A percentile compares a stretch with the other conserved stretches of the same genome.
phyloP scores from a whole-genome alignment of 768 basidiomycete species.

The Coprinopsis marcescibilis region DNA sequence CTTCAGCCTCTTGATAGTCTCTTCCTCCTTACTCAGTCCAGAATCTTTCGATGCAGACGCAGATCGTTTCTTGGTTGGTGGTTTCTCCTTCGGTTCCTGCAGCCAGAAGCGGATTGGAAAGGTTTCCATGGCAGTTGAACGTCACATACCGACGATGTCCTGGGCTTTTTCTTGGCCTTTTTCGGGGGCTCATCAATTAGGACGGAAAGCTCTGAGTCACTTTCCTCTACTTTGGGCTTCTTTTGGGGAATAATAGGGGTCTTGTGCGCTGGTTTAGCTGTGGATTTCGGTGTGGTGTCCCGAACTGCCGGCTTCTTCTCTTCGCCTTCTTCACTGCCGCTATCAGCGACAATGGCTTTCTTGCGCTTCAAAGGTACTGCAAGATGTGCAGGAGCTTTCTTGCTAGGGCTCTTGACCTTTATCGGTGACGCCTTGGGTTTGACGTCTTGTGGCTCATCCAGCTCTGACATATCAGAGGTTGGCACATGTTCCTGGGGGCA shows the following conservation, averaged over 20 bases:
- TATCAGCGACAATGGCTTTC: not conserved
- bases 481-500: conserved; percentile 22
- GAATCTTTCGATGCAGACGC: conserved; percentile 20
- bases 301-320: not conserved
- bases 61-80: conserved; percentile 24
- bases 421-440: not conserved
- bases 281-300: not conserved
- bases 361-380: not conserved
- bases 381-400: no score
- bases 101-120: not conserved
- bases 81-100: conserved; percentile 16
- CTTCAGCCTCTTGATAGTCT: conserved; percentile 70
- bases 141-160: not conserved
- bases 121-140: not conserved
- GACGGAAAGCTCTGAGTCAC: conserved; percentile 57
- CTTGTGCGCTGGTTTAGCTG: no score
- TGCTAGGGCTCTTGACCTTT: no score
- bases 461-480: conserved; percentile 34
- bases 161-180: conserved; percentile 24
- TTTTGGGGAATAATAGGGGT: not conserved
- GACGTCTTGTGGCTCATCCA: conserved; percentile 17
- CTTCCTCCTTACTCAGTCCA: conserved; percentile 53
- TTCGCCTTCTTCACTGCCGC: not conserved
- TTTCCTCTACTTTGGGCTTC: conserved; percentile 21
- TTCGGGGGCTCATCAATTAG: conserved; percentile 56